These are phyloP conservation scores for Alternaria angustiovoidea DNA, from an alignment of 2,329 filamentous ascomycete species.

Conservation along the genomic window DNA sequence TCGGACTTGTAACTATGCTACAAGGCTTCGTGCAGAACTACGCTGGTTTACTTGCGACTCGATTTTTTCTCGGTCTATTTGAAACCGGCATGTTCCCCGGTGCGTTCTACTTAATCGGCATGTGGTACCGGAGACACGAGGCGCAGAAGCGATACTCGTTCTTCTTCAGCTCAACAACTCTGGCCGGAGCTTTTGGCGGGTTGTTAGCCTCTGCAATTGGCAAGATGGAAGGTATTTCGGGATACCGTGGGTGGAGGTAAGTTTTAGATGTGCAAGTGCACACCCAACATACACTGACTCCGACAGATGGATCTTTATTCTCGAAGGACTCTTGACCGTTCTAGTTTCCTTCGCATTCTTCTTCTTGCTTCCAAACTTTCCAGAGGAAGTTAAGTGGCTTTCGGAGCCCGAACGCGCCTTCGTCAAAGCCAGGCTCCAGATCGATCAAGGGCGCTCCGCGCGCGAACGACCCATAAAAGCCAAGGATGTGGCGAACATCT, in stretches of 20 bases:
- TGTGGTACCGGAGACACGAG: constrained; percentile 89
- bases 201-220: constrained; percentile 86
- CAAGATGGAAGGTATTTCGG: constrained; percentile 77
- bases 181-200: constrained; percentile 86
- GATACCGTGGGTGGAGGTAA: constrained; percentile 74
- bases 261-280: background rate
- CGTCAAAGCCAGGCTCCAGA: constrained; percentile 56
- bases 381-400: constrained; percentile 60
- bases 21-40: constrained; percentile 84
- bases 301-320: constrained; percentile 76
- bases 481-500: constrained; percentile 55
- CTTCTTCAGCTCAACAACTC: constrained; percentile 85
- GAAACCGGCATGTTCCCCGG: constrained; percentile 64
- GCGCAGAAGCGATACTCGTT: constrained; percentile 92
- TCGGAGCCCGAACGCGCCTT: constrained; percentile 56
- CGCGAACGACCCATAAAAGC: constrained; percentile 54
- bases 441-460: constrained; percentile 59
- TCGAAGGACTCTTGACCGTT: constrained; percentile 63
- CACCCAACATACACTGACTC: background rate
- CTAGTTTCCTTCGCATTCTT: constrained; percentile 56
- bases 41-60: constrained; percentile 75
- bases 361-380: constrained; percentile 59
- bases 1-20: constrained; percentile 70
- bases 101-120: constrained; percentile 74
- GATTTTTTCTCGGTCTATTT: constrained; percentile 79